phyloP scores from a whole-genome alignment of 495 filamentous ascomycete species.

The Aspergillus cavernicola region DNA sequence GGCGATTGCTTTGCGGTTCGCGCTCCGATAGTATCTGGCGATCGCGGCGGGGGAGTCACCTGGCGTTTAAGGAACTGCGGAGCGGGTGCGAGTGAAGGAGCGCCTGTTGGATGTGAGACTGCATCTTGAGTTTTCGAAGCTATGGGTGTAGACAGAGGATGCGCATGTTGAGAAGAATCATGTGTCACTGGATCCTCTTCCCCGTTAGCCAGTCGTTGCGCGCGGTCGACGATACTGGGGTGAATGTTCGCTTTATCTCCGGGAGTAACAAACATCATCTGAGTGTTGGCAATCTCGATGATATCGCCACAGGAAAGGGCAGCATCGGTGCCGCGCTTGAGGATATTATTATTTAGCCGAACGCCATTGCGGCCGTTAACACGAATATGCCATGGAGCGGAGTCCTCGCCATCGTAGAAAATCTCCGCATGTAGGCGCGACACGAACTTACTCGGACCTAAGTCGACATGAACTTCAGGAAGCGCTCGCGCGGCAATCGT shows the following conservation, averaged over 20 bases:
- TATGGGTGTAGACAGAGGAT: conserved; percentile 22
- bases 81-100: conserved; percentile 62
- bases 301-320: conserved; percentile 78
- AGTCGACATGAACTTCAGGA: conserved; percentile 73
- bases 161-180: conserved; percentile 40
- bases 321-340: conserved; percentile 62
- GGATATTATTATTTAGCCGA: conserved; percentile 65
- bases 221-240: conserved; percentile 49
- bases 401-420: conserved; percentile 64
- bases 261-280: conserved; percentile 98
- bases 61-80: conserved; percentile 66
- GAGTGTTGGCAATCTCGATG: conserved; percentile 82
- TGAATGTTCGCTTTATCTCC: conserved; percentile 57
- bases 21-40: conserved; percentile 39
- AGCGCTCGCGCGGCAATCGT: conserved; percentile 44
- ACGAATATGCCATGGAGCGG: conserved; percentile 68
- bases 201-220: conserved; percentile 44
- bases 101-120: conserved; percentile 29
- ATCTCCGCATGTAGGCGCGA: conserved; percentile 86
- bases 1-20: conserved; percentile 55
- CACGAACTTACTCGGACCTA: conserved; percentile 89
- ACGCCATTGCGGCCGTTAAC: conserved; percentile 91
- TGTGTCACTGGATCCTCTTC: conserved; percentile 37
- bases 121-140: conserved; percentile 20
- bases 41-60: conserved; percentile 60